Evolutionary conservation across 257 asterid species (phyloP), one percentile per base, ranked within the genome.

Genomic region (Verbascum thapsus): DNA sequence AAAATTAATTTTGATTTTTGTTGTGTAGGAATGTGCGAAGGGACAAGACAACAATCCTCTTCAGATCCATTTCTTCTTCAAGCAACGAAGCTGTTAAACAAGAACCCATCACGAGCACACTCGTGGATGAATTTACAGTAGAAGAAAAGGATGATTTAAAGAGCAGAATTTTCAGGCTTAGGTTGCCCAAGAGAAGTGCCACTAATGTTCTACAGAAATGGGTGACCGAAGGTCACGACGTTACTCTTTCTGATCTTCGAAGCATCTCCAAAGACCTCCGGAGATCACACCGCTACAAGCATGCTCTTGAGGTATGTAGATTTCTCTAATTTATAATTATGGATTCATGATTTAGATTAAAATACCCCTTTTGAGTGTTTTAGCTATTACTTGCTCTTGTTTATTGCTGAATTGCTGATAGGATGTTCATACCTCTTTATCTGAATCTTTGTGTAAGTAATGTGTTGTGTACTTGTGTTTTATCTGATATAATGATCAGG

Each of bases 121-220:
- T 13, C 58, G 20, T 34, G 17, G 83, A 59, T 60, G 71, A 64
- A 45, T 47, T 52, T 43, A 9, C 45, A 11, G 78, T 68, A 63
- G 85, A 74, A 16, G 74, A 57, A 20, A 67, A 63, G 10, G 97
- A 92, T 51, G 99, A 92, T 81, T 67, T 92, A 42, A 92, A 71
- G 84, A 82, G 86, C 74, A 87, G 99, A 62, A 82, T 92, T 42
- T 80, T 85, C 63, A 74, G 97, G 69, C 79, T 87, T 37, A 83
- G 97, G 66, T 81, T 92, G 41, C 99, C 99, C 10, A 89, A 83
- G 78, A 76, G 97, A 77, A 89, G 99, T 44, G 94, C 80, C 60
- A 78, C 87, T 7, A 81, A 89, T 63, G 88, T 83, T 22, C 72
- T 92, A 47, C 84, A 83, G 57, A 82, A 81, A 67, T 89, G 99